These are phyloP conservation scores for Sordariomycetes sp. DNA, from an alignment of 2,329 filamentous ascomycete genomes.

Conservation along the genomic window DNA sequence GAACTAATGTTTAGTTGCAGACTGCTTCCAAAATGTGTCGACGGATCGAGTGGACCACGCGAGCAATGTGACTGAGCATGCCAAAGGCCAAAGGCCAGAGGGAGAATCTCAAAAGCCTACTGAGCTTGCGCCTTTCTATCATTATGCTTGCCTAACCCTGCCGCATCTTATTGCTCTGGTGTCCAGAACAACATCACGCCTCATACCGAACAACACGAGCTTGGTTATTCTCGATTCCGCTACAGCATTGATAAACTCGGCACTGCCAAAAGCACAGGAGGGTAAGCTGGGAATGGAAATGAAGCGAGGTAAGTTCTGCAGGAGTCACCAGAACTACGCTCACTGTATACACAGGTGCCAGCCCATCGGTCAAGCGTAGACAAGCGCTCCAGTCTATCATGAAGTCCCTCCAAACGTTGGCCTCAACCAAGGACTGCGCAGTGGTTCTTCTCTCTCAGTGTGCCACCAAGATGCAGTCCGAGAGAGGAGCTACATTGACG, in stretches of 20 bases:
- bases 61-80: conserved; percentile 7
- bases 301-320: not conserved
- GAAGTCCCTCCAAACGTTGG: conserved; percentile 64
- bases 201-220: conserved; percentile 53
- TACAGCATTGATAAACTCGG: conserved; percentile 65
- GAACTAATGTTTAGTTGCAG: conserved; percentile 14
- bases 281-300: conserved; percentile 22
- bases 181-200: conserved; percentile 51
- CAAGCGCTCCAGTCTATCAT: conserved; percentile 55
- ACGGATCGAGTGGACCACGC: conserved; percentile 15
- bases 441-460: conserved; percentile 72
- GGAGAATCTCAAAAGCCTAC: not conserved
- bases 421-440: conserved; percentile 62
- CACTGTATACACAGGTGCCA: conserved; percentile 18
- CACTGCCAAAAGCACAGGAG: conserved; percentile 57
- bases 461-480: conserved; percentile 67
- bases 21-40: conserved; percentile 36
- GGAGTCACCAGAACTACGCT: not conserved
- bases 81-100: conserved; percentile 5
- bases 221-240: conserved; percentile 72
- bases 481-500: conserved; percentile 57
- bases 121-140: conserved; percentile 21
- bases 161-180: conserved; percentile 69
- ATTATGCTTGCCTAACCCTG: conserved; percentile 49
- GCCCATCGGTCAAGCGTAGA: conserved; percentile 30